Percentiles rank a stretch among this genome's conserved stretches.
Evolutionary conservation across 345 rosid species (phyloP).

Genomic region (Citrus medica): DNA sequence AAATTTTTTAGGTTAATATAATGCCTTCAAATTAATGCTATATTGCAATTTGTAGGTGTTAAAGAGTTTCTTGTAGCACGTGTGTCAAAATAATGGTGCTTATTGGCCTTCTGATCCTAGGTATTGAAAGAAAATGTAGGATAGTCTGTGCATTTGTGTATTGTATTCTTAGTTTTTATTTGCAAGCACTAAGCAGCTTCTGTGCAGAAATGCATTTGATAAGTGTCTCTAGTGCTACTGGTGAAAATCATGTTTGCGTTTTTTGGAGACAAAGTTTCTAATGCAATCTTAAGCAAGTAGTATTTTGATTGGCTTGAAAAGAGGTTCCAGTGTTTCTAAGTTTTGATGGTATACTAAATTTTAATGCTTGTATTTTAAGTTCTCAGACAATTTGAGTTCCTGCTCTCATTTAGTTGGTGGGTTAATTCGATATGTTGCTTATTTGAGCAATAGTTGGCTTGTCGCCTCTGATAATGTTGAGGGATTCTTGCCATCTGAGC

Average conservation of each 20-base stretch:
- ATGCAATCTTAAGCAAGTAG: not conserved
- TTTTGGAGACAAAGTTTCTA: not conserved
- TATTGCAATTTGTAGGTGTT: not conserved
- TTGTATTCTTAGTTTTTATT: not conserved
- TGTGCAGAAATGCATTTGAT: not conserved
- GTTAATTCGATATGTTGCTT: not conserved
- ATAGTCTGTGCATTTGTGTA: not conserved
- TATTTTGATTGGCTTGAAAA: too few relatives aligned
- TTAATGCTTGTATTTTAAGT: not conserved
- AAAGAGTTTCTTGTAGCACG: not conserved
- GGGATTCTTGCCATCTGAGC: not conserved
- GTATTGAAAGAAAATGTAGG: not conserved
- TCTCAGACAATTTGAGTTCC: not conserved
- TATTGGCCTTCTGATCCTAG: not conserved
- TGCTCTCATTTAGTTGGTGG: not conserved
- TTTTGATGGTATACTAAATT: not conserved
- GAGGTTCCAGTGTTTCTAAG: not conserved
- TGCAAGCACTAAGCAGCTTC: not conserved
- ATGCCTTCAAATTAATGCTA: not conserved
- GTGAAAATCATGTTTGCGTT: not conserved
- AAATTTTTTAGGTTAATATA: too few relatives aligned
- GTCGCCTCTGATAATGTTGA: not conserved
- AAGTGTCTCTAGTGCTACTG: not conserved
- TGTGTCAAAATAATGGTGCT: not conserved
- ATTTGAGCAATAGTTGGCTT: not conserved